These are phyloP conservation scores for Blastocystis sp. DNA, from an alignment of 352 stramenopile species.

Conservation along the genomic window DNA sequence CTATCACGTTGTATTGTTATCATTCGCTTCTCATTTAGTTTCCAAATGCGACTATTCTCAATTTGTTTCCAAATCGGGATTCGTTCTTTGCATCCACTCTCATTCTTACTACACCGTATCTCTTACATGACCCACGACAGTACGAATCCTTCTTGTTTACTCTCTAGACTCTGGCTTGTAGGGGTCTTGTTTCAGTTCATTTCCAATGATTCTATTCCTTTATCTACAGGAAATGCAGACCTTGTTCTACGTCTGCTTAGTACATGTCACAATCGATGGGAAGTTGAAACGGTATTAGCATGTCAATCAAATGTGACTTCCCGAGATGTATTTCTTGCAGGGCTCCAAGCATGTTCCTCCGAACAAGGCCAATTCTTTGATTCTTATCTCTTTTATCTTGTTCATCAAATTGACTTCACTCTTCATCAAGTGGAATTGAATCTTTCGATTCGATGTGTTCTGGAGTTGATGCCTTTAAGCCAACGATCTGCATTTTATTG, in stretches of 20 bases:
- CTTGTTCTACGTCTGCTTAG: no score
- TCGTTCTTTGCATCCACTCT: background rate
- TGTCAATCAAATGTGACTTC: background rate
- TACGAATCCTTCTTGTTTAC: background rate
- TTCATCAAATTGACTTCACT: background rate
- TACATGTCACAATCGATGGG: no score
- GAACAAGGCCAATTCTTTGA: background rate
- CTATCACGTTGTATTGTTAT: background rate
- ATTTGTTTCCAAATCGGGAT: conserved; percentile 1
- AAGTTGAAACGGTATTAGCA: no score
- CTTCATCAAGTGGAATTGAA: background rate
- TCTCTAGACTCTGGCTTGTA: background rate
- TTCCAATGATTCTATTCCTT: background rate
- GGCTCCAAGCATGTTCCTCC: background rate
- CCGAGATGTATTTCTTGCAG: background rate
- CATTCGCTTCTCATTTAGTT: background rate
- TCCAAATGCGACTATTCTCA: background rate
- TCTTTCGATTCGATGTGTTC: background rate
- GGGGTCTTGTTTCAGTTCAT: background rate
- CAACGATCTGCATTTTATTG: background rate
- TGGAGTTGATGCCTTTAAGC: background rate
- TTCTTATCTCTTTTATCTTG: background rate
- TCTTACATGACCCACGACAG: conserved; percentile 20
- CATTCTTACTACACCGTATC: background rate
- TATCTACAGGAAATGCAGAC: background rate